Evolutionary conservation across 208 protist species (phyloP).

Genomic region (Willaertia magna): DNA sequence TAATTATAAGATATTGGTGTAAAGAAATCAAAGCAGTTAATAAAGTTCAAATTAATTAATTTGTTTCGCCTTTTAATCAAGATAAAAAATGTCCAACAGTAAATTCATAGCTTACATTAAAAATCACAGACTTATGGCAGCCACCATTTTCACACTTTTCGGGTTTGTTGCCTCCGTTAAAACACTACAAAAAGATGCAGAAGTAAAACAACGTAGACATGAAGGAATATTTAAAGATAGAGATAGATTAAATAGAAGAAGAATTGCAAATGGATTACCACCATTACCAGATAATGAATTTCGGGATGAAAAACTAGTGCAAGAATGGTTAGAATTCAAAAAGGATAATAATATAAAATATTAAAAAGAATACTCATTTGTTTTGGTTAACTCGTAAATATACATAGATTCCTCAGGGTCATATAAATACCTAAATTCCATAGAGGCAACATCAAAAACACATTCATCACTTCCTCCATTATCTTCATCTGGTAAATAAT

Average conservation of each 20-base stretch:
- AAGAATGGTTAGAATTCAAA: neutral
- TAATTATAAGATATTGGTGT: too few relatives aligned
- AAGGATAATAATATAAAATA: neutral
- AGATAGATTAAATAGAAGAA: neutral
- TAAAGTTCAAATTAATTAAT: too few relatives aligned
- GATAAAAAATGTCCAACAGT: too few relatives aligned
- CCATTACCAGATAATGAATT: neutral
- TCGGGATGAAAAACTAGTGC: neutral
- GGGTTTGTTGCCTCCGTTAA: neutral
- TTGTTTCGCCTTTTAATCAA: too few relatives aligned
- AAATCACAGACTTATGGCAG: too few relatives aligned
- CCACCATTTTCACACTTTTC: neutral
- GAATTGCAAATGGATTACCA: neutral
- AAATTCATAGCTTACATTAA: too few relatives aligned
- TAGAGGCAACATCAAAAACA: too few relatives aligned
- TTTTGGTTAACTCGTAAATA: neutral
- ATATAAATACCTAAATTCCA: neutral
- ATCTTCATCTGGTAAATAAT: neutral
- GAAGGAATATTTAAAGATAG: neutral
- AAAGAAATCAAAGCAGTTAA: too few relatives aligned
- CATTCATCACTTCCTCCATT: neutral
- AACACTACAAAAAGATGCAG: neutral
- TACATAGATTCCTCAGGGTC: neutral
- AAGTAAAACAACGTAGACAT: neutral
- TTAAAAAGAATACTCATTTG: neutral